phyloP scores from a whole-genome alignment of 225 moss, liverwort and hornwort genomes.

The Climacium dendroides region DNA sequence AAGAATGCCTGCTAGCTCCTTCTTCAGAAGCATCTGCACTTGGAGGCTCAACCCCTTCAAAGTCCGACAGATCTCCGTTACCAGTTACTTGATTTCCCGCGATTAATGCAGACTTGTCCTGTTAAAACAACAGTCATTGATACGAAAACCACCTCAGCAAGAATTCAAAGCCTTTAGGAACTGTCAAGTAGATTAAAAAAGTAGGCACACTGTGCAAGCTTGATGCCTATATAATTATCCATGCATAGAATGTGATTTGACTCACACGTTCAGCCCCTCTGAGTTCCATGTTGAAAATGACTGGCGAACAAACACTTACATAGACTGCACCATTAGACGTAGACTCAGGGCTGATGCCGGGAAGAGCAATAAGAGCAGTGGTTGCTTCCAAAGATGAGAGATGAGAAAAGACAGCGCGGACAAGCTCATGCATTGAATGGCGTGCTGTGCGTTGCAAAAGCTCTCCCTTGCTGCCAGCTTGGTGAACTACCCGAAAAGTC shows the following conservation, averaged over 20 bases:
- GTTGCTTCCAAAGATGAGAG: conserved; percentile 65
- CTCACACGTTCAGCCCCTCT: background rate
- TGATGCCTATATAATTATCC: background rate
- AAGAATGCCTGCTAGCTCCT: conserved; percentile 22
- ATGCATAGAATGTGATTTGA: background rate
- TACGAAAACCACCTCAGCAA: background rate
- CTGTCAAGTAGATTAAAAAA: background rate
- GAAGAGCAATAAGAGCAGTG: conserved; percentile 29
- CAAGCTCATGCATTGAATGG: conserved; percentile 99
- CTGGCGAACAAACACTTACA: conserved; percentile 27
- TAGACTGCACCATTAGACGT: conserved; percentile 29
- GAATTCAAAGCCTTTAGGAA: background rate
- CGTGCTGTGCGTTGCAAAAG: conserved; percentile 95
- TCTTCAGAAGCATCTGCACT: conserved; percentile 24
- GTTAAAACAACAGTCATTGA: background rate
- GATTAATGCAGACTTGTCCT: conserved; percentile 18
- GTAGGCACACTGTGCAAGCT: background rate
- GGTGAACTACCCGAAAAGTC: conserved; percentile 94
- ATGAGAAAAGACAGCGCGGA: conserved; percentile 90
- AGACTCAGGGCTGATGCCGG: conserved; percentile 24
- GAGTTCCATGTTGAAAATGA: background rate
- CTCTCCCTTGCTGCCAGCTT: conserved; percentile 98
- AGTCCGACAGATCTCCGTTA: conserved; percentile 15
- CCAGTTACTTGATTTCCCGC: conserved; percentile 14
- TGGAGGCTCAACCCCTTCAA: conserved; percentile 13